A percentile compares a stretch with the other conserved stretches of the same genome.
These are phyloP conservation scores for Amesomyces nigricolor DNA, from an alignment of 2,329 filamentous ascomycete species.

Conservation along the genomic window DNA sequence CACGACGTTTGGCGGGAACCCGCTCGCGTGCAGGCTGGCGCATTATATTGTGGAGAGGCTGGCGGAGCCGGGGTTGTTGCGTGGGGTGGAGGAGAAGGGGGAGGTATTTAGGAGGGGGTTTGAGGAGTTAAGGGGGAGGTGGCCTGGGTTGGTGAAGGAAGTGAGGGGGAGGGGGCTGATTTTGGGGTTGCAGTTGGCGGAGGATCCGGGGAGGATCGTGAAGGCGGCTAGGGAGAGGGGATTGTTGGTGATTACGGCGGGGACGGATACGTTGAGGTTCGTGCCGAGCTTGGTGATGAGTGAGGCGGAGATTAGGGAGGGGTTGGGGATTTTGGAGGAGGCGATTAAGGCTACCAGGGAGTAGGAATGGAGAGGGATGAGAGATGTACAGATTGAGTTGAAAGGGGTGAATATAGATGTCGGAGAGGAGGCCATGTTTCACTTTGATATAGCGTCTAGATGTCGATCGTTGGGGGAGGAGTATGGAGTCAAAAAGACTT, in stretches of 20 bases:
- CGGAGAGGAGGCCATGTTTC: not conserved
- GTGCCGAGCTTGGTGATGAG: slow-evolving; percentile 81
- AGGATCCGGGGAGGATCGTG: slow-evolving; percentile 68
- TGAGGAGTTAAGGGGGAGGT: slow-evolving; percentile 41
- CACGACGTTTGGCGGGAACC: slow-evolving; percentile 91
- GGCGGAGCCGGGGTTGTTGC: slow-evolving; percentile 63
- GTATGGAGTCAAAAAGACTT: not conserved
- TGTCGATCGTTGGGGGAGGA: not conserved
- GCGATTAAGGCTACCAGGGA: slow-evolving; percentile 44
- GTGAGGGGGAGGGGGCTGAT: slow-evolving; percentile 80
- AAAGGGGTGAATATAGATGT: no score
- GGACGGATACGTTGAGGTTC: slow-evolving; percentile 86
- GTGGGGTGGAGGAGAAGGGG: slow-evolving; percentile 62
- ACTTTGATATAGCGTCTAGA: slow-evolving; percentile 1
- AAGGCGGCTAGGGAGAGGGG: slow-evolving; percentile 84
- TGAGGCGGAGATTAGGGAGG: slow-evolving; percentile 72
- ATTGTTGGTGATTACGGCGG: slow-evolving; percentile 84
- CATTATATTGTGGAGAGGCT: slow-evolving; percentile 80
- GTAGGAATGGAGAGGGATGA: not conserved
- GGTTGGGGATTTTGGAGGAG: slow-evolving; percentile 68
- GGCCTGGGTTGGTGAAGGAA: slow-evolving; percentile 68
- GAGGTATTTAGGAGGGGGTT: slow-evolving; percentile 46
- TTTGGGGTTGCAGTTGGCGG: slow-evolving; percentile 74
- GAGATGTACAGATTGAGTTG: no score
- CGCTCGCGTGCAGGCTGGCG: slow-evolving; percentile 74